Evolutionary conservation across 179 eudicot genomes (phyloP).

Genomic region (Silene noctiflora): DNA sequence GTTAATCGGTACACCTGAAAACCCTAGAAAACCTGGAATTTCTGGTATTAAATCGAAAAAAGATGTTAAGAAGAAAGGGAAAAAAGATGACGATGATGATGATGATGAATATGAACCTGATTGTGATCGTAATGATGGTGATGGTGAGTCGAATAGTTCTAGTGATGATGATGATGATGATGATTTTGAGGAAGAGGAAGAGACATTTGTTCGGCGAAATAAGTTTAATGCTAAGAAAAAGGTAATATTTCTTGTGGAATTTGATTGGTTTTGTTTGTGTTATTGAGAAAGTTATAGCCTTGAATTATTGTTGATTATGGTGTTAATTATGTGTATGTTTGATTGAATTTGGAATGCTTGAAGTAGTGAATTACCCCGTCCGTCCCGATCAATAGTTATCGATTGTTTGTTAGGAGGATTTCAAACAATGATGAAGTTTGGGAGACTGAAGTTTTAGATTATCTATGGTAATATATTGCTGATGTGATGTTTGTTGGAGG

Average conservation of each 20-base stretch:
- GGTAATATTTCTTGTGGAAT: slow-evolving; percentile 22
- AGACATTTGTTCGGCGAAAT: slow-evolving; percentile 24
- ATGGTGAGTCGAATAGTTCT: slow-evolving; percentile 31
- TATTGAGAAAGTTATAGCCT: too few species aligned
- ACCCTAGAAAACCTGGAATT: slow-evolving; percentile 17
- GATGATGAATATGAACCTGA: slow-evolving; percentile 61
- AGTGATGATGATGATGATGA: slow-evolving; percentile 32
- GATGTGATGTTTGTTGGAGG: too few species aligned
- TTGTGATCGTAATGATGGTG: slow-evolving; percentile 37
- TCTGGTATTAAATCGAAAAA: slow-evolving; percentile 26
- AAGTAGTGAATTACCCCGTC: too few species aligned
- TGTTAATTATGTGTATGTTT: background rate
- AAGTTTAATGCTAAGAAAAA: slow-evolving; percentile 29
- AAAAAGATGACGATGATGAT: slow-evolving; percentile 33
- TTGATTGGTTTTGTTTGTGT: too few species aligned
- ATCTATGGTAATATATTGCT: too few species aligned
- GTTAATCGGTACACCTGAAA: slow-evolving; percentile 36
- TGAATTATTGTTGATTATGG: background rate
- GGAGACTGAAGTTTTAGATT: background rate
- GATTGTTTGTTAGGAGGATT: too few species aligned
- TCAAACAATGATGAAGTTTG: background rate
- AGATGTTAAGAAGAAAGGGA: slow-evolving; percentile 33
- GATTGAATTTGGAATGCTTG: background rate
- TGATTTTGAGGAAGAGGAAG: slow-evolving; percentile 29
- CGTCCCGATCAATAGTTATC: background rate